Percentiles rank a stretch among this genome's conserved stretches.
Evolutionary conservation across 305 asterid genomes (phyloP).

Genomic region (Andrographis paniculata): DNA sequence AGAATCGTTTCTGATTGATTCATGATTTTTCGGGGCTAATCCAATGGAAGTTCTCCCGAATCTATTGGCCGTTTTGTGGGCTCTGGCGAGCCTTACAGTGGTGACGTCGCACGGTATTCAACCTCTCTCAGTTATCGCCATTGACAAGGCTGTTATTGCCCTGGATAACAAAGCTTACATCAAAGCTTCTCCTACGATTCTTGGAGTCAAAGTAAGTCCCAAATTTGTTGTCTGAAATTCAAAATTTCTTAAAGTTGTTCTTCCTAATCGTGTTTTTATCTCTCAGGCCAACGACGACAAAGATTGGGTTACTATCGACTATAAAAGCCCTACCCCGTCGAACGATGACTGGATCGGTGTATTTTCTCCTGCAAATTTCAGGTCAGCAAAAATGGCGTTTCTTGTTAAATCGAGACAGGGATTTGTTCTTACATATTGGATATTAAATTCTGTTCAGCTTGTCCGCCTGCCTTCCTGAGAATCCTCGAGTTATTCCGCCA

Average conservation of each 20-base stretch:
- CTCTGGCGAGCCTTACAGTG: constrained; percentile 29
- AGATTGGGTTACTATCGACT: constrained; percentile 61
- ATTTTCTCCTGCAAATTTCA: constrained; percentile 85
- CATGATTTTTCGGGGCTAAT: neutral
- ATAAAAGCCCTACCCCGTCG: constrained; percentile 42
- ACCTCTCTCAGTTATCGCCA: constrained; percentile 50
- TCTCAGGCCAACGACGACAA: constrained; percentile 43
- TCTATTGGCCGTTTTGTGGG: constrained; percentile 41
- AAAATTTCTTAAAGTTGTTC: neutral
- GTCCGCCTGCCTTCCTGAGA: constrained; percentile 54
- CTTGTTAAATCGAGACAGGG: neutral
- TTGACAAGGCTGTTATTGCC: constrained; percentile 50
- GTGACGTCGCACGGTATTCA: constrained; percentile 64
- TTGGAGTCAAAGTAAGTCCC: constrained; percentile 61
- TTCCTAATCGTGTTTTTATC: constrained; percentile 7
- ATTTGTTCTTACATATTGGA: neutral
- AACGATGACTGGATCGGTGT: constrained; percentile 81
- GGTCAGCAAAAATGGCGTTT: constrained; percentile 31
- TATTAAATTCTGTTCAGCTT: constrained; percentile 37
- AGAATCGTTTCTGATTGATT: neutral
- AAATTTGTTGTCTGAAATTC: neutral
- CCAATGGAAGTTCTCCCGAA: constrained; percentile 32
- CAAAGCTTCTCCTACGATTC: constrained; percentile 66
- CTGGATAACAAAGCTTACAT: constrained; percentile 45
- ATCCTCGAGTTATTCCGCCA: constrained; percentile 55